Percentiles rank a stretch among this genome's conserved stretches.
These are phyloP conservation scores for Pseudoneurospora amorphoporcata DNA, from an alignment of 495 filamentous ascomycete species.

Conservation along the genomic window DNA sequence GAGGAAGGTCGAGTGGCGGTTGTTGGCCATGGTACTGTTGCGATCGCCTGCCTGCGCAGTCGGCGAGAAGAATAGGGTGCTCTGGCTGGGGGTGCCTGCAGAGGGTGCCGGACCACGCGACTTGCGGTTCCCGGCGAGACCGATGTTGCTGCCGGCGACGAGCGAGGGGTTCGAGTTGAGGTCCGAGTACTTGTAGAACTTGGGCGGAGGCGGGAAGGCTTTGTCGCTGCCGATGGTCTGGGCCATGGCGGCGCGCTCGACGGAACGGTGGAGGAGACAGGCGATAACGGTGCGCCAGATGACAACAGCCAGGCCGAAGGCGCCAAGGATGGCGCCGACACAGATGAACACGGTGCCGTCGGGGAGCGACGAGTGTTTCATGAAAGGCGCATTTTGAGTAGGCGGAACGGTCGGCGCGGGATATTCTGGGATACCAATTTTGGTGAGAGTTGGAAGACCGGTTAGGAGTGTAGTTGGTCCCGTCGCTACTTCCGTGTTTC, in stretches of 20 bases:
- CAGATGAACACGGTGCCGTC: slow-evolving; percentile 95
- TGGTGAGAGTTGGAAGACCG: slow-evolving; percentile 40
- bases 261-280: slow-evolving; percentile 85
- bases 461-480: slow-evolving; percentile 14
- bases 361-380: slow-evolving; percentile 83
- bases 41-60: slow-evolving; percentile 50
- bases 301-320: slow-evolving; percentile 68
- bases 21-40: slow-evolving; percentile 29
- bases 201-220: slow-evolving; percentile 37
- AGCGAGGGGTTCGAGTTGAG: slow-evolving; percentile 51
- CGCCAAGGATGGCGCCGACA: slow-evolving; percentile 78
- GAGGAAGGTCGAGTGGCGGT: slow-evolving; percentile 63
- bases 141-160: slow-evolving; percentile 34
- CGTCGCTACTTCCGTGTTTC: slow-evolving; percentile 4
- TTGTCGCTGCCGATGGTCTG: slow-evolving; percentile 60
- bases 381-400: slow-evolving; percentile 79
- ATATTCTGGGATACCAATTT: slow-evolving; percentile 33
- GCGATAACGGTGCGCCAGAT: slow-evolving; percentile 83
- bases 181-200: slow-evolving; percentile 49
- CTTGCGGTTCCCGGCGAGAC: slow-evolving; percentile 19
- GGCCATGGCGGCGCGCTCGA: slow-evolving; percentile 64
- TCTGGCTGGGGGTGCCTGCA: slow-evolving; percentile 33
- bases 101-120: slow-evolving; percentile 34
- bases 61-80: slow-evolving; percentile 85
- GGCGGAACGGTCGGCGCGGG: slow-evolving; percentile 65